These are phyloP conservation scores for Curvularia lunata DNA, from an alignment of 2,329 filamentous ascomycete species.

Conservation along the genomic window DNA sequence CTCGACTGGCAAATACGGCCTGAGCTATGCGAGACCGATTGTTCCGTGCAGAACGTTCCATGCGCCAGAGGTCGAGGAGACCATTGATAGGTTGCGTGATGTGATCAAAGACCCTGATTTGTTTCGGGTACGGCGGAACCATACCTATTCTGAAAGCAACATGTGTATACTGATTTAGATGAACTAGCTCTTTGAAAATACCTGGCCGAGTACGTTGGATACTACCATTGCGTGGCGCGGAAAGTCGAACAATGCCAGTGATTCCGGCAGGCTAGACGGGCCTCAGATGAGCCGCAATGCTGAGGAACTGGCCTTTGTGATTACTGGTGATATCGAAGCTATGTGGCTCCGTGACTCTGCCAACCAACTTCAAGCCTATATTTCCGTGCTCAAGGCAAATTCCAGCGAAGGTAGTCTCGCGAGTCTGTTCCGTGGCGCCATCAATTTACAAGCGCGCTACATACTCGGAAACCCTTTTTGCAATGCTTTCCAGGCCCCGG, in stretches of 20 bases:
- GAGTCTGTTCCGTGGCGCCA: slow-evolving; percentile 70
- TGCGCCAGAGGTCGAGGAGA: slow-evolving; percentile 50
- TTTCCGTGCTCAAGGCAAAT: slow-evolving; percentile 62
- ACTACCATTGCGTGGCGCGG: slow-evolving; percentile 75
- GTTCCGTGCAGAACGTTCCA: slow-evolving; percentile 55
- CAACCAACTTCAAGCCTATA: slow-evolving; percentile 74
- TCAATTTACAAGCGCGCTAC: slow-evolving; percentile 74
- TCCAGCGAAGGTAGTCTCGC: slow-evolving; percentile 59
- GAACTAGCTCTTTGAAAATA: slow-evolving; percentile 67
- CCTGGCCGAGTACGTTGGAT: slow-evolving; percentile 77
- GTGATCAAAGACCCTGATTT: slow-evolving; percentile 64
- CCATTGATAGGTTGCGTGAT: slow-evolving; percentile 41
- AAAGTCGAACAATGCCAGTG: slow-evolving; percentile 53
- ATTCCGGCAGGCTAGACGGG: slow-evolving; percentile 2
- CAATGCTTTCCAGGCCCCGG: slow-evolving; percentile 60
- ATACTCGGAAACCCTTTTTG: slow-evolving; percentile 64
- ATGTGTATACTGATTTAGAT: background rate
- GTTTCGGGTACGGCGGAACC: slow-evolving; percentile 51
- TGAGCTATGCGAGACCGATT: slow-evolving; percentile 54
- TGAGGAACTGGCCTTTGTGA: slow-evolving; percentile 64
- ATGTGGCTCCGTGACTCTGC: slow-evolving; percentile 64
- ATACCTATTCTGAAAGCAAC: background rate
- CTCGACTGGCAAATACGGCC: slow-evolving; percentile 50
- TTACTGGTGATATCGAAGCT: slow-evolving; percentile 64
- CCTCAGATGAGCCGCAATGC: slow-evolving; percentile 9